Evolutionary conservation across 257 asterid species (phyloP).

Genomic region (Forsythia suspensa): DNA sequence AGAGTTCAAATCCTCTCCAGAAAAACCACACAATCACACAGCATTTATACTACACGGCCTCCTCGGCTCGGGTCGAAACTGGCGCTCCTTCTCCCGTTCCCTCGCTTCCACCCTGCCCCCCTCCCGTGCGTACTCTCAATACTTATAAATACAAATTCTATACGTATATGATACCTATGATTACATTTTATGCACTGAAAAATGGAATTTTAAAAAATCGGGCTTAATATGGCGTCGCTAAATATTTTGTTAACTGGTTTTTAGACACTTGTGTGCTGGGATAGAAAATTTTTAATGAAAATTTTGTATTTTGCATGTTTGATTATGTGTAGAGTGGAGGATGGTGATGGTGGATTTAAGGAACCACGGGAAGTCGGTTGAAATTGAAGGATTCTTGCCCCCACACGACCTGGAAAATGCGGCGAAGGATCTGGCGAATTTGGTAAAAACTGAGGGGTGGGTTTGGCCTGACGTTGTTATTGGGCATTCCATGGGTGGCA

Average conservation of each 20-base stretch:
- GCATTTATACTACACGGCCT: constrained; percentile 92
- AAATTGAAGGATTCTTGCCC: constrained; percentile 49
- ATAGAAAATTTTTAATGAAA: background rate
- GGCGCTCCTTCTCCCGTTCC: constrained; percentile 89
- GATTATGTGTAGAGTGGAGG: constrained; percentile 64
- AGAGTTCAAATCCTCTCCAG: constrained; percentile 57
- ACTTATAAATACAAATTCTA: background rate
- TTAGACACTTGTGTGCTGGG: too few species aligned
- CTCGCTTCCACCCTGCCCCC: constrained; percentile 65
- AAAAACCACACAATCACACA: constrained; percentile 54
- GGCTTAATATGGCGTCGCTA: too few species aligned
- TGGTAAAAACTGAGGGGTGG: constrained; percentile 73
- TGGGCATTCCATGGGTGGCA: constrained; percentile 98
- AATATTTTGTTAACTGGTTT: too few species aligned
- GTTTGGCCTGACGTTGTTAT: constrained; percentile 89
- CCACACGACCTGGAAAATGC: constrained; percentile 80
- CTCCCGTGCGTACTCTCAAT: constrained; percentile 37
- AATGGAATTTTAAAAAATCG: background rate
- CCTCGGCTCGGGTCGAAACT: constrained; percentile 88
- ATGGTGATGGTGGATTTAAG: constrained; percentile 82
- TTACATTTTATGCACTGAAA: background rate
- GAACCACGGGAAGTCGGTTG: constrained; percentile 88
- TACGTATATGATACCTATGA: background rate
- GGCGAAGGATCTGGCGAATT: constrained; percentile 78
- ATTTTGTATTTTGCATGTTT: background rate